phyloP scores from a whole-genome alignment of 106 monocot species.

The Dendrobium chrysotoxum region DNA sequence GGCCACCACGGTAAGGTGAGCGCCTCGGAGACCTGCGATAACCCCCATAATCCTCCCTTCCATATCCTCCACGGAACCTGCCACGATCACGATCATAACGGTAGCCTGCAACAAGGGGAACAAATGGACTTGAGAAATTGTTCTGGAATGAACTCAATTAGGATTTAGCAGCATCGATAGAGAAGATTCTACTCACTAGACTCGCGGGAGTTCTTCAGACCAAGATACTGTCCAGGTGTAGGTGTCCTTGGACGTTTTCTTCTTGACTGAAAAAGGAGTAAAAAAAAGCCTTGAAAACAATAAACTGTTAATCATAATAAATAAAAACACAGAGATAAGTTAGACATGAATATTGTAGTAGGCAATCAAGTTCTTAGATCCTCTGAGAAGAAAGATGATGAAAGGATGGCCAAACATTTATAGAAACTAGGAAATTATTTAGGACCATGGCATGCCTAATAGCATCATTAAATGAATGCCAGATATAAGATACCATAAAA shows the following conservation, averaged over 20 bases:
- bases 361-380: neutral
- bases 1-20: conserved; percentile 48
- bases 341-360: neutral
- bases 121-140: neutral
- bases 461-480: conserved; percentile 31
- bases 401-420: neutral
- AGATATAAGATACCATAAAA: conserved; percentile 51
- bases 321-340: neutral
- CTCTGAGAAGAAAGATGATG: neutral
- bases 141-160: neutral
- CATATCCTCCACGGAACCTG: conserved; percentile 43
- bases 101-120: conserved; percentile 11
- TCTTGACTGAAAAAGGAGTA: conserved; percentile 50
- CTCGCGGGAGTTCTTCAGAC: conserved; percentile 56
- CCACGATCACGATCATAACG: conserved; percentile 34
- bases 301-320: conserved; percentile 3
- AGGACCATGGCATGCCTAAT: conserved; percentile 22
- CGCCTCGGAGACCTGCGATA: conserved; percentile 51
- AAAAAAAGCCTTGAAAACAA: neutral
- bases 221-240: conserved; percentile 92
- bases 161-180: neutral
- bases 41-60: conserved; percentile 41
- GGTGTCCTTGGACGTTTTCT: conserved; percentile 71
- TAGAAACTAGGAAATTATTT: conserved; percentile 14
- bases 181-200: conserved; percentile 26